A percentile compares a stretch with the other conserved stretches of the same genome.
Conservation (phyloP, 2,329 filamentous ascomycete genomes). For the Neonectria punicea region DNA sequence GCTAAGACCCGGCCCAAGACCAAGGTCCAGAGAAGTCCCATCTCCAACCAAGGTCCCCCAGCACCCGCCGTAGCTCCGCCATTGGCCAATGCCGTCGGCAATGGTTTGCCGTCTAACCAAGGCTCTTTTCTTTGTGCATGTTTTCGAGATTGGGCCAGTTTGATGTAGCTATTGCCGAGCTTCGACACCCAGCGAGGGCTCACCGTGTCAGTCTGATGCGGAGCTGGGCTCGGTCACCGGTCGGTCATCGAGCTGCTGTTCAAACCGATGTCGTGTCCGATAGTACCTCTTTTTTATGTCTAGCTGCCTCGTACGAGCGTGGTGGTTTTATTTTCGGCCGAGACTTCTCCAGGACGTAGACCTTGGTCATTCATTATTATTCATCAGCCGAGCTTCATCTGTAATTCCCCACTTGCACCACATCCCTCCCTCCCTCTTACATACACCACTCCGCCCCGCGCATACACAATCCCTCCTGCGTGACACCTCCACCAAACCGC, state of each 20-base stretch:
- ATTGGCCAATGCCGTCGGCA: constrained; percentile 47
- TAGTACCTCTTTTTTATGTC: not conserved
- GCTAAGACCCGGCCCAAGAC: constrained; percentile 36
- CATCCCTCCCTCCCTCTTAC: not conserved
- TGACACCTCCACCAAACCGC: not conserved
- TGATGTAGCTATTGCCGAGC: not conserved
- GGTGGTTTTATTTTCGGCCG: constrained; percentile 3
- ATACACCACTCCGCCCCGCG: not conserved
- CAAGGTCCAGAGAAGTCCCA: constrained; percentile 2
- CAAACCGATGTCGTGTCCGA: not conserved
- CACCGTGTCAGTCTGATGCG: not conserved
- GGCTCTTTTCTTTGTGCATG: constrained; percentile 23
- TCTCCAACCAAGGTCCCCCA: constrained; percentile 26
- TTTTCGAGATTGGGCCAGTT: not conserved
- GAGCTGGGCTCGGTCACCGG: constrained; percentile 31
- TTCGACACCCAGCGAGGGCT: not conserved
- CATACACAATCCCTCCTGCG: not conserved
- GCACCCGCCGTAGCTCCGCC: constrained; percentile 29
- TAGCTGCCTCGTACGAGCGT: constrained; percentile 6
- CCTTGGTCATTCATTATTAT: constrained; percentile 35
- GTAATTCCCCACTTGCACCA: constrained; percentile 22
- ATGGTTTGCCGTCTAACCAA: constrained; percentile 43
- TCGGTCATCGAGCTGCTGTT: constrained; percentile 34
- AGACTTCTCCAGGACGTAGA: constrained; percentile 1
- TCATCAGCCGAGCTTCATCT: constrained; percentile 36